A percentile compares a stretch with the other conserved stretches of the same genome.
phyloP scores from a whole-genome alignment of 495 filamentous ascomycete genomes.

The Podospora appendiculata region DNA sequence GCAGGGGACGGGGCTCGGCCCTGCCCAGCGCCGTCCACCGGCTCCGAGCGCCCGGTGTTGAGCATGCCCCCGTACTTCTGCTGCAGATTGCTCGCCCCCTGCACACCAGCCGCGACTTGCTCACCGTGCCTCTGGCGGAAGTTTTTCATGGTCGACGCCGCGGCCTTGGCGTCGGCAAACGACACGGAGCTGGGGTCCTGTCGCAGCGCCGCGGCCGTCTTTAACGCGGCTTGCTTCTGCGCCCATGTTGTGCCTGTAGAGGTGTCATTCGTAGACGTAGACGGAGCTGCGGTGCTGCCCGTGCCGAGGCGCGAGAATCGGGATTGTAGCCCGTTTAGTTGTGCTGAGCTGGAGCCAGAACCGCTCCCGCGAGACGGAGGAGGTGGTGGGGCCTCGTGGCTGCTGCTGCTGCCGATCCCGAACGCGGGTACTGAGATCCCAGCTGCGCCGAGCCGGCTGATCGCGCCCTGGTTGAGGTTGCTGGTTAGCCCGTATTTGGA shows the following conservation, averaged over 20 bases:
- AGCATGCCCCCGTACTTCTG: constrained; percentile 31
- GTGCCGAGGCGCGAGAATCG: constrained; percentile 46
- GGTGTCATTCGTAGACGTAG: constrained; percentile 15
- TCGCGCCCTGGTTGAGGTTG: constrained; percentile 57
- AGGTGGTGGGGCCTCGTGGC: constrained; percentile 4
- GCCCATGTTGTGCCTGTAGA: constrained; percentile 48
- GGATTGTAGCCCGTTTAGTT: constrained; percentile 57
- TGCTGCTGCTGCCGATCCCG: constrained; percentile 50
- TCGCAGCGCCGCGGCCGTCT: constrained; percentile 46
- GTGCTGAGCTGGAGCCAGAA: constrained; percentile 14
- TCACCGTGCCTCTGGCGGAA: constrained; percentile 69
- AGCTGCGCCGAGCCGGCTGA: constrained; percentile 61
- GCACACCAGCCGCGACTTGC: constrained; percentile 58
- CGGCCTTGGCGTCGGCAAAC: constrained; percentile 42
- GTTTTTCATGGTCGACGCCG: constrained; percentile 56
- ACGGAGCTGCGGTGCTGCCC: constrained; percentile 1
- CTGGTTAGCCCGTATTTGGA: too few species aligned
- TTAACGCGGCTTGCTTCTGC: constrained; percentile 54
- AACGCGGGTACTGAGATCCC: constrained; percentile 79
- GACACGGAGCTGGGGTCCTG: constrained; percentile 53
- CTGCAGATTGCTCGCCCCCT: constrained; percentile 49
- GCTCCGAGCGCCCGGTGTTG: not conserved
- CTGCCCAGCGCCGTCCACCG: not conserved
- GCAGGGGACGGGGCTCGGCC: not conserved
- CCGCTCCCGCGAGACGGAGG: not conserved